phyloP scores from a whole-genome alignment of 2,329 filamentous ascomycete species.

The Aspergillus sclerotialis region DNA sequence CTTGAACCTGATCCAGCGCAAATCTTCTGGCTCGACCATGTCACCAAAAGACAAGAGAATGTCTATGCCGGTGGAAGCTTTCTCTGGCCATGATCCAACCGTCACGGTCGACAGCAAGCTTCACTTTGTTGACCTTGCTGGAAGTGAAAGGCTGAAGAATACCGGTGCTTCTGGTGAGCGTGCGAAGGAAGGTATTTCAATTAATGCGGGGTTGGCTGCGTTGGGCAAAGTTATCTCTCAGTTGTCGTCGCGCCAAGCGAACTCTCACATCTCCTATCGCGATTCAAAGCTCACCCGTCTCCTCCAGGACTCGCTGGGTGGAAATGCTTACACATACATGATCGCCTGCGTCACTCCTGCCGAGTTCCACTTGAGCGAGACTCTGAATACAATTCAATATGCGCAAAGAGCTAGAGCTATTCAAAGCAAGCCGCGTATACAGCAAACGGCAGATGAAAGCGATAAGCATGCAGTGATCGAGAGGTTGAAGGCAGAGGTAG shows the following conservation, averaged over 20 bases:
- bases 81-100: conserved; percentile 55
- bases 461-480: conserved; percentile 95
- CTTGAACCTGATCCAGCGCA: conserved; percentile 80
- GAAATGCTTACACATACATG: conserved; percentile 98
- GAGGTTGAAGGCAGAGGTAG: conserved; percentile 83
- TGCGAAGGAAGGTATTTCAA: conserved; percentile 93
- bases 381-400: conserved; percentile 94
- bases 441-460: conserved; percentile 78
- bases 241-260: conserved; percentile 78
- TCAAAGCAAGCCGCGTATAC: conserved; percentile 94
- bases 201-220: conserved; percentile 91
- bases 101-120: conserved; percentile 96
- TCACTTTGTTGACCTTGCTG: conserved; percentile 95
- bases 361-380: conserved; percentile 96
- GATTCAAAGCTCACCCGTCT: conserved; percentile 95
- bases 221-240: conserved; percentile 98
- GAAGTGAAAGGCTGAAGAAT: conserved; percentile 94
- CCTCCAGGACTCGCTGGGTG: conserved; percentile 91
- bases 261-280: conserved; percentile 91
- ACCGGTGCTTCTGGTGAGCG: conserved; percentile 91
- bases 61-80: conserved; percentile 76
- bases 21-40: conserved; percentile 38
- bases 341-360: conserved; percentile 96
- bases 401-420: conserved; percentile 93
- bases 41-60: conserved; percentile 70